A percentile compares a stretch with the other conserved stretches of the same genome.
Conservation (phyloP, 2,329 filamentous ascomycete species). For the Trichoderma endophyticum region DNA sequence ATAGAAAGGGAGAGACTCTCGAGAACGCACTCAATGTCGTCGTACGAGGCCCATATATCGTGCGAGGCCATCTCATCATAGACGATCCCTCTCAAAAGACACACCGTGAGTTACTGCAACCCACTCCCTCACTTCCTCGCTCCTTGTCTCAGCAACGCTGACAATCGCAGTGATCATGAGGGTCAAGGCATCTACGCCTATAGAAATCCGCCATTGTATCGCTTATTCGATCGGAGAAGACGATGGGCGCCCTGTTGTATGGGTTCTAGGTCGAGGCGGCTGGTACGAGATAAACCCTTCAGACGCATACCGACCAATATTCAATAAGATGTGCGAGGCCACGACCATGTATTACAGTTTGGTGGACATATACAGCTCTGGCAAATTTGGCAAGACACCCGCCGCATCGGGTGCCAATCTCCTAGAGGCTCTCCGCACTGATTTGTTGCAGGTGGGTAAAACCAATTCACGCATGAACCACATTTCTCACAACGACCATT, state of each 20-base stretch:
- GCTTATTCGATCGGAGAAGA: slow-evolving; percentile 53
- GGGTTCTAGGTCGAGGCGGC: slow-evolving; percentile 57
- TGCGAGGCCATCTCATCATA: slow-evolving; percentile 58
- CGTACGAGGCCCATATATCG: slow-evolving; percentile 56
- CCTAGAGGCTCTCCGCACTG: slow-evolving; percentile 22
- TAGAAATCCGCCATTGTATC: slow-evolving; percentile 53
- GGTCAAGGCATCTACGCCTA: slow-evolving; percentile 31
- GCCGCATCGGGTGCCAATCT: slow-evolving; percentile 24
- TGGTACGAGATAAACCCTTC: slow-evolving; percentile 67
- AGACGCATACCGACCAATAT: slow-evolving; percentile 53
- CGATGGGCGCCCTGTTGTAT: slow-evolving; percentile 56
- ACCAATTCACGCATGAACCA: neutral
- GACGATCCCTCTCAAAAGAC: slow-evolving; percentile 40
- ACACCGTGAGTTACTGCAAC: slow-evolving; percentile 34
- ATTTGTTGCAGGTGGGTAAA: slow-evolving; percentile 29
- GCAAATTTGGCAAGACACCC: slow-evolving; percentile 30
- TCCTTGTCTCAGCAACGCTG: slow-evolving; percentile 8
- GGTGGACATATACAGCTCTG: slow-evolving; percentile 51
- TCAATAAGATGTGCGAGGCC: slow-evolving; percentile 59
- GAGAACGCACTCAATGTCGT: slow-evolving; percentile 61
- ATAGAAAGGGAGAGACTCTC: slow-evolving; percentile 49
- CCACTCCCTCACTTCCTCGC: neutral
- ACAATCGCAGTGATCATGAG: slow-evolving; percentile 33
- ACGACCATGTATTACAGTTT: slow-evolving; percentile 63
- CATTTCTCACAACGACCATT: neutral